Conservation (phyloP, 345 rosid species). For the Citrus medica region DNA sequence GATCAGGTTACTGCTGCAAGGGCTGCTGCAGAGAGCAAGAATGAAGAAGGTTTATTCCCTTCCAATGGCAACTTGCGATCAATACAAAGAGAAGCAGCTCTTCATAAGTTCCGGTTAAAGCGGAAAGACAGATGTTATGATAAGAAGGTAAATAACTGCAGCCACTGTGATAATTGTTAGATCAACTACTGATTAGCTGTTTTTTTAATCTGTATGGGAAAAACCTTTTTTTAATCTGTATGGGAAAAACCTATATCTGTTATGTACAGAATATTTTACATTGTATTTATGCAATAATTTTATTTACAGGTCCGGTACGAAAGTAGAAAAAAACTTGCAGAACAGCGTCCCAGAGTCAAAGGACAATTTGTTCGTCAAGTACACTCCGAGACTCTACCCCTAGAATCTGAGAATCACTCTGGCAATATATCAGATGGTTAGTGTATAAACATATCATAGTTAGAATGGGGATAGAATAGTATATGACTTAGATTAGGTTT, state of each 20-base stretch:
- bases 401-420: constrained; percentile 24
- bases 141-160: constrained; percentile 62
- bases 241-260: constrained; percentile 50
- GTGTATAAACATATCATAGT: neutral
- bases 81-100: constrained; percentile 81
- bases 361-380: constrained; percentile 74
- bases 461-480: constrained; percentile 1
- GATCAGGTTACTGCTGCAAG: constrained; percentile 38
- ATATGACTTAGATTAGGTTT: neutral
- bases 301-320: constrained; percentile 66
- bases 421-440: constrained; percentile 11
- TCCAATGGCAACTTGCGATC: constrained; percentile 43
- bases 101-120: constrained; percentile 83
- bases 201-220: constrained; percentile 25
- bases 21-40: constrained; percentile 48
- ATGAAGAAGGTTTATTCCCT: constrained; percentile 34
- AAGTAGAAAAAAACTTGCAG: constrained; percentile 73
- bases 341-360: constrained; percentile 69
- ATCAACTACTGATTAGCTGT: neutral
- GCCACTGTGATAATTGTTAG: neutral
- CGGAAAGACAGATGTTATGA: constrained; percentile 93
- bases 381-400: constrained; percentile 16
- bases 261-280: neutral
- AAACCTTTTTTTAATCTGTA: constrained; percentile 30
- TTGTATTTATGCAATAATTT: neutral